These are phyloP conservation scores for Pleurotus tuber-regium DNA, from an alignment of 768 basidiomycete genomes.

Conservation along the genomic window DNA sequence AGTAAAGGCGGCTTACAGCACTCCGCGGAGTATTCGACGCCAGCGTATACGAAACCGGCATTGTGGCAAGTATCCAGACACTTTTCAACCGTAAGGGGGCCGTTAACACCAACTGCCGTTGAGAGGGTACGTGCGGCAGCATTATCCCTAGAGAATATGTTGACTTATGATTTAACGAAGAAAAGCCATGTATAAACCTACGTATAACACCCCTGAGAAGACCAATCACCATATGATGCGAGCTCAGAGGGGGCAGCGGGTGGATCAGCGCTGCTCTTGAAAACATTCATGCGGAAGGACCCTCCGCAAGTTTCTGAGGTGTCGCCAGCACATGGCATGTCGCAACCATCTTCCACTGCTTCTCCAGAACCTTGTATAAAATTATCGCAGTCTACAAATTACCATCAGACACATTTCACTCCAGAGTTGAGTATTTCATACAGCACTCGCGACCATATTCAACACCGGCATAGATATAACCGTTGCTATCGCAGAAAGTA, in stretches of 20 bases:
- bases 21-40: constrained; percentile 16
- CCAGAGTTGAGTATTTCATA: not conserved
- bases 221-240: constrained; percentile 3
- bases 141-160: constrained; percentile 12
- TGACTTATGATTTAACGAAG: not conserved
- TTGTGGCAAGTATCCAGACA: constrained; percentile 15
- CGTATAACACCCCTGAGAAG: constrained; percentile 15
- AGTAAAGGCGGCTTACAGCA: constrained; percentile 14
- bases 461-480: constrained; percentile 6
- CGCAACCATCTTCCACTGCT: constrained; percentile 10
- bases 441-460: constrained; percentile 10
- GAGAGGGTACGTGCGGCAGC: constrained; percentile 11
- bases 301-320: constrained; percentile 15
- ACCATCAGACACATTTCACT: not conserved
- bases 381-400: constrained; percentile 6
- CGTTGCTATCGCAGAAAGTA: constrained; percentile 4
- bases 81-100: constrained; percentile 12
- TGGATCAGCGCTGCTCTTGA: constrained; percentile 2
- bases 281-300: constrained; percentile 7
- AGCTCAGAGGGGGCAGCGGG: constrained; percentile 1
- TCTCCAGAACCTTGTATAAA: not conserved
- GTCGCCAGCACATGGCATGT: constrained; percentile 18
- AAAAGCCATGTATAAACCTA: constrained; percentile 2
- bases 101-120: constrained; percentile 5
- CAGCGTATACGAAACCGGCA: constrained; percentile 11